Conservation (phyloP, 768 basidiomycete genomes). For the Tylopilus rubrobrunneus region DNA sequence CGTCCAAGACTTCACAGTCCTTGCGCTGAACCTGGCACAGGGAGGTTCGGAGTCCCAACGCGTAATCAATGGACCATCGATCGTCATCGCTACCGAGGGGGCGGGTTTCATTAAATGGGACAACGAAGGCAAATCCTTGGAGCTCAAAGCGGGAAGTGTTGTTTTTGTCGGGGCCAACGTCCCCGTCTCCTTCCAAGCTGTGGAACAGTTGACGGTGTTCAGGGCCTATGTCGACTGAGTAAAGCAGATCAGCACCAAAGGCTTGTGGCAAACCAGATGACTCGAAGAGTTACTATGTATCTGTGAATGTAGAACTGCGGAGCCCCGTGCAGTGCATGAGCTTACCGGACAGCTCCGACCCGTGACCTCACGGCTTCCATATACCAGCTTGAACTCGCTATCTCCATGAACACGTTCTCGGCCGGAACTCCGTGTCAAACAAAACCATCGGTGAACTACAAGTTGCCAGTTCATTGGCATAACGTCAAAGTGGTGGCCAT, state of each 20-base stretch:
- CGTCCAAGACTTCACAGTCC: slow-evolving; percentile 88
- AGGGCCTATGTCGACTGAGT: slow-evolving; percentile 27
- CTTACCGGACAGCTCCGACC: neutral
- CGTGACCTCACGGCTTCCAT: neutral
- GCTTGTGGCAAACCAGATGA: neutral
- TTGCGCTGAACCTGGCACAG: slow-evolving; percentile 49
- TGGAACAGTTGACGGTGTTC: slow-evolving; percentile 21
- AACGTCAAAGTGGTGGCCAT: no score
- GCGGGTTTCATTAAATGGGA: slow-evolving; percentile 54
- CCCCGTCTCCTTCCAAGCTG: slow-evolving; percentile 46
- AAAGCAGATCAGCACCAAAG: neutral
- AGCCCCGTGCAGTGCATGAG: no score
- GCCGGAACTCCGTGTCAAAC: no score
- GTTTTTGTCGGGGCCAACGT: slow-evolving; percentile 77
- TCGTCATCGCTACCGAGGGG: slow-evolving; percentile 75
- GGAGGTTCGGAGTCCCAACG: slow-evolving; percentile 52
- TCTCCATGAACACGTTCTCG: no score
- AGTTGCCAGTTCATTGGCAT: no score
- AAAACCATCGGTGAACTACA: no score
- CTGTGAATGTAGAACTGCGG: neutral
- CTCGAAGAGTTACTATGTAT: neutral
- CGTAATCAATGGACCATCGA: slow-evolving; percentile 76
- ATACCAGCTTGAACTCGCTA: no score
- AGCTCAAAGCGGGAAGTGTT: slow-evolving; percentile 63
- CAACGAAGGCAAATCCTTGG: slow-evolving; percentile 33